These are phyloP conservation scores for Fusarium sp. DNA, from an alignment of 2,329 filamentous ascomycete genomes.

Conservation along the genomic window DNA sequence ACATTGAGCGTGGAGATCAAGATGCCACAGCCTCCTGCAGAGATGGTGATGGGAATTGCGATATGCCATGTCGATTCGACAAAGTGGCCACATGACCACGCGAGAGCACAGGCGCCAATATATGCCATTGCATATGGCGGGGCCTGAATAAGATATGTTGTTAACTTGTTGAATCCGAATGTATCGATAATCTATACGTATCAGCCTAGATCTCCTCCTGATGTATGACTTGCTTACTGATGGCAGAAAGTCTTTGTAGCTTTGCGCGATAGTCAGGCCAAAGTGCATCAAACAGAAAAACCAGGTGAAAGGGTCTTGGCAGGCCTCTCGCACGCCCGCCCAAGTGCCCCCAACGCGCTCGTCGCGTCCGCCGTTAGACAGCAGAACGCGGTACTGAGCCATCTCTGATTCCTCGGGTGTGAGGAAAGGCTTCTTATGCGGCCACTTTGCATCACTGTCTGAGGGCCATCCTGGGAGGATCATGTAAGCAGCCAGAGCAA, in stretches of 20 bases:
- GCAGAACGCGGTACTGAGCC: slow-evolving; percentile 52
- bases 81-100: slow-evolving; percentile 55
- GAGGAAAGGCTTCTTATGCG: slow-evolving; percentile 40
- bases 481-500: slow-evolving; percentile 50
- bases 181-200: slow-evolving; percentile 46
- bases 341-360: slow-evolving; percentile 54
- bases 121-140: slow-evolving; percentile 58
- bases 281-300: slow-evolving; percentile 56
- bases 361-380: slow-evolving; percentile 54
- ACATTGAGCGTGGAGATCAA: slow-evolving; percentile 57
- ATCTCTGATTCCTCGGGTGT: slow-evolving; percentile 56
- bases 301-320: slow-evolving; percentile 55
- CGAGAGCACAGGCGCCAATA: slow-evolving; percentile 53
- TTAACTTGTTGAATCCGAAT: slow-evolving; percentile 46
- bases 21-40: slow-evolving; percentile 55
- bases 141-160: slow-evolving; percentile 57
- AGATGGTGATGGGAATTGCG: slow-evolving; percentile 52
- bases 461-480: slow-evolving; percentile 51
- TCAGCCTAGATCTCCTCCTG: not conserved
- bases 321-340: slow-evolving; percentile 52
- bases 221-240: slow-evolving; percentile 41
- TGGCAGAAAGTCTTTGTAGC: slow-evolving; percentile 59
- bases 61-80: slow-evolving; percentile 58
- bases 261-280: slow-evolving; percentile 57
- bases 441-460: slow-evolving; percentile 42